Base-by-base conservation (phyloP, 495 filamentous ascomycete species). In the Xylaria venustula region DNA sequence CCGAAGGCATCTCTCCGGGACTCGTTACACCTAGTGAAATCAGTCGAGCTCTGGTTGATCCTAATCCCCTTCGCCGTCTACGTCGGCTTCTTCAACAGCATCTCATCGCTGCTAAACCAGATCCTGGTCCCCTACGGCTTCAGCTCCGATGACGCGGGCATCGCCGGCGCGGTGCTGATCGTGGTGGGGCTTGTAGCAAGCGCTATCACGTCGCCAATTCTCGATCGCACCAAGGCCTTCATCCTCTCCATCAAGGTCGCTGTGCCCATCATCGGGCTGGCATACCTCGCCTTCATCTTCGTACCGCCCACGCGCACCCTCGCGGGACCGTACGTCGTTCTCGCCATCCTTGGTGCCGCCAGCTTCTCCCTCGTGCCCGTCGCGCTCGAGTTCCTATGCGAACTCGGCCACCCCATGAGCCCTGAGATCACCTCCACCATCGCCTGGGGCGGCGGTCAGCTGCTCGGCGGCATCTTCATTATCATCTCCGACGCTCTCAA, bases 31-130 rank as follows among this genome's bases (percentile, higher is more conserved):
- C 69, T 85, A 54, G 73, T 85, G 32, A 63, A 61, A 26, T 86
- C 79, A 20, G 68, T 79, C 25, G 85, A 90, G 67, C 92, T 96
- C 78, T 93, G 86, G 81, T 80, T 93, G 56, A 75, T 95, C 68
- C 71, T 90, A 37, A 61, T 90, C 61, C 85, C 91, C 52, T 98
- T 93, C 76, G 74, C 83, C 48, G 71, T 93, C 70, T 97, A 93
- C 76, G 90, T 97, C 61, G 90, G 87, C 44, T 88, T 93, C 79
- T 98, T 98, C 84, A 97, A 97, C 80, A 87, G 87, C 71, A 75
- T 92, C 67, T 95, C 93, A 48, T 89, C 90, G 14, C 85, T 98
- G 4, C 79, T 98, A 1, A 95, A 92, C 79, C 92, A 96, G 69
- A 89, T 98, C 72, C 83, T 98, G 57, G 74, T 83, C 7, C 94